Conservation (phyloP, 306 rosid species). For the Ormosia semicastrata region DNA sequence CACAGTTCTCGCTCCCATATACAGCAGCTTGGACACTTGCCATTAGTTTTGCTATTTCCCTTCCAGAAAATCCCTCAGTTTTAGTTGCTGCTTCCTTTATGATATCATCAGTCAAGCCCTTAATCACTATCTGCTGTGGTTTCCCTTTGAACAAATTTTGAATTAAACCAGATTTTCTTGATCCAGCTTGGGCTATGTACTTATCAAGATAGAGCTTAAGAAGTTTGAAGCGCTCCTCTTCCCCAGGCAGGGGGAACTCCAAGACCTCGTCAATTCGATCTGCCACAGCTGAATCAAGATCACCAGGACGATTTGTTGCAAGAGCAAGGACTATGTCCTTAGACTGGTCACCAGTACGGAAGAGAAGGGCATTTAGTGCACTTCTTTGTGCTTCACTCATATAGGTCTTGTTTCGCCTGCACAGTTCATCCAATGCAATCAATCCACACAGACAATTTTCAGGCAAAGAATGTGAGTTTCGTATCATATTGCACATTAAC, state of each 20-base stretch:
- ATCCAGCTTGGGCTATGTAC: constrained; percentile 79
- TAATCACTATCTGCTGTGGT: constrained; percentile 72
- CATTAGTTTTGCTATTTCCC: constrained; percentile 96
- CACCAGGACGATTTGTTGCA: constrained; percentile 95
- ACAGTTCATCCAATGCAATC: constrained; percentile 36
- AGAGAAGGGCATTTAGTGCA: constrained; percentile 95
- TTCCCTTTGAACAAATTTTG: constrained; percentile 55
- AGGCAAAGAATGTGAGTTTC: not conserved
- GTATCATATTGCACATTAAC: not conserved
- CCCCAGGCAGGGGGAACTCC: constrained; percentile 95
- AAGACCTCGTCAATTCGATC: constrained; percentile 97
- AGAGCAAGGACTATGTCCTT: constrained; percentile 98
- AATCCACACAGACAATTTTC: constrained; percentile 10
- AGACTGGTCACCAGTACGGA: constrained; percentile 97
- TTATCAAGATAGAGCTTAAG: constrained; percentile 87
- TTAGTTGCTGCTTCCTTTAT: constrained; percentile 84
- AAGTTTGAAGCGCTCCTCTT: constrained; percentile 81
- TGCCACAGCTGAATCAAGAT: constrained; percentile 94
- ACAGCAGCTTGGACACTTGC: constrained; percentile 96
- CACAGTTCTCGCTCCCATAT: constrained; percentile 81
- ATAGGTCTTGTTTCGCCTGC: constrained; percentile 92
- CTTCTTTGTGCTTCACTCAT: constrained; percentile 99
- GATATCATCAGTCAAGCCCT: constrained; percentile 80
- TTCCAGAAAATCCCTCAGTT: constrained; percentile 89
- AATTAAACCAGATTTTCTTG: constrained; percentile 60